A percentile compares a stretch with the other conserved stretches of the same genome.
Conservation (phyloP, 164 flowering plant species). For the Tetrastigma voinierianum region DNA sequence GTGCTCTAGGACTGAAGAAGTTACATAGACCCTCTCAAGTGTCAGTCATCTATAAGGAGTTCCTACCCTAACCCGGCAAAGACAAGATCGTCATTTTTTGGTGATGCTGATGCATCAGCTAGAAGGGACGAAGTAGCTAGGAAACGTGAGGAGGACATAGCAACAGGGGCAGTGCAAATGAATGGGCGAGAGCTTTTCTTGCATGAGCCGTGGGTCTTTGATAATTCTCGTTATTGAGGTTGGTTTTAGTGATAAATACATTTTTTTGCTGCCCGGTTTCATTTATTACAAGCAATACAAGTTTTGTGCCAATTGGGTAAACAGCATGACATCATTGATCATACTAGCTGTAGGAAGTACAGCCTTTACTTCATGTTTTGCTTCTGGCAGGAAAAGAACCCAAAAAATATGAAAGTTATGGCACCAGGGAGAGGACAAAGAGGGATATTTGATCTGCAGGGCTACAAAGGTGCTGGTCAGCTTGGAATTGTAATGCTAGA, state of each 20-base stretch:
- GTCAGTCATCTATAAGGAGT: neutral
- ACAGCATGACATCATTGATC: too few species aligned
- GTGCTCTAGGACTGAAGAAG: too few species aligned
- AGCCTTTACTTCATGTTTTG: too few species aligned
- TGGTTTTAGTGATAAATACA: neutral
- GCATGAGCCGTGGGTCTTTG: constrained; percentile 82
- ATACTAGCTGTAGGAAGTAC: too few species aligned
- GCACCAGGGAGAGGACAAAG: too few species aligned
- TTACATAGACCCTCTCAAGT: neutral
- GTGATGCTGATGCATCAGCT: constrained; percentile 57
- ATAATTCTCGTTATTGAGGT: constrained; percentile 47
- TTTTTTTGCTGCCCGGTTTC: neutral
- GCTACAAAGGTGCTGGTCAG: too few species aligned
- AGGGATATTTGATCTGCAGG: too few species aligned
- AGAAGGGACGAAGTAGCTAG: constrained; percentile 62
- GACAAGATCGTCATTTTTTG: neutral
- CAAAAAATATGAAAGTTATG: too few species aligned
- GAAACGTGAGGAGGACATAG: constrained; percentile 74
- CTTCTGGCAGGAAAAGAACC: too few species aligned
- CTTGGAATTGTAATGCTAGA: too few species aligned
- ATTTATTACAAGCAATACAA: neutral
- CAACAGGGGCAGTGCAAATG: constrained; percentile 65
- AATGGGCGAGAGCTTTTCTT: constrained; percentile 83
- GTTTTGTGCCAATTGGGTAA: too few species aligned
- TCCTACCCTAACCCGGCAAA: neutral